Evolutionary conservation across 306 rosid species (phyloP).

Genomic region (Coriaria nepalensis): DNA sequence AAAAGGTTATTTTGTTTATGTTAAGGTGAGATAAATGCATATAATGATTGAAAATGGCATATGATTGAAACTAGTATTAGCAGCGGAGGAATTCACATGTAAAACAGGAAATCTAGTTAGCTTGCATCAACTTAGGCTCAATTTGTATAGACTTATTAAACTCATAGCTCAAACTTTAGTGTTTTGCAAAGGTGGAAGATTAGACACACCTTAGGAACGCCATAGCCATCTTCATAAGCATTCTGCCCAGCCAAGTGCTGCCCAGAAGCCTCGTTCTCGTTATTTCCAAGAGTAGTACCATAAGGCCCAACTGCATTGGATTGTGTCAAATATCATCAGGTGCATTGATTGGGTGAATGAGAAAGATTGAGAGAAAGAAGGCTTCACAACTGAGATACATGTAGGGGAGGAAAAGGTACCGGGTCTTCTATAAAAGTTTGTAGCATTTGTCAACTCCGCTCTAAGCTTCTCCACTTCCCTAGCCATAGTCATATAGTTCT

Average conservation of each 20-base stretch:
- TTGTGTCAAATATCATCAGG: slow-evolving; percentile 11
- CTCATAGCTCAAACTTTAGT: too few relatives aligned
- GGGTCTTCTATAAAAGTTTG: slow-evolving; percentile 49
- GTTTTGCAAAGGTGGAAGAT: slow-evolving; percentile 9
- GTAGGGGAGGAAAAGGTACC: slow-evolving; percentile 31
- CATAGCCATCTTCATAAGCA: slow-evolving; percentile 67
- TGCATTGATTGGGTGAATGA: slow-evolving; percentile 11
- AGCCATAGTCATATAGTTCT: slow-evolving; percentile 82
- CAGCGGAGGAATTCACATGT: too few relatives aligned
- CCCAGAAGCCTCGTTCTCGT: slow-evolving; percentile 61
- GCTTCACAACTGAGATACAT: slow-evolving; percentile 9
- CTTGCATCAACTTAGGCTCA: too few relatives aligned
- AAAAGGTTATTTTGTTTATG: background rate
- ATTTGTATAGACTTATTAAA: too few relatives aligned
- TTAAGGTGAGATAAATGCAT: too few relatives aligned
- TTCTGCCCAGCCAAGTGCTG: slow-evolving; percentile 58
- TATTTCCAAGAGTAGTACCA: slow-evolving; percentile 56
- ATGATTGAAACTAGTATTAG: too few relatives aligned
- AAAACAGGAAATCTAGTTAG: too few relatives aligned
- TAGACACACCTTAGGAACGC: slow-evolving; percentile 56
- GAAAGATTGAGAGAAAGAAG: slow-evolving; percentile 16
- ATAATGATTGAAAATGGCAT: too few relatives aligned
- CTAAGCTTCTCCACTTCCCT: slow-evolving; percentile 89
- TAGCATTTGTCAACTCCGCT: slow-evolving; percentile 62
- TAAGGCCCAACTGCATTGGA: slow-evolving; percentile 56